Evolutionary conservation across 106 monocot genomes (phyloP).

Genomic region (Amphibolis antarctica): DNA sequence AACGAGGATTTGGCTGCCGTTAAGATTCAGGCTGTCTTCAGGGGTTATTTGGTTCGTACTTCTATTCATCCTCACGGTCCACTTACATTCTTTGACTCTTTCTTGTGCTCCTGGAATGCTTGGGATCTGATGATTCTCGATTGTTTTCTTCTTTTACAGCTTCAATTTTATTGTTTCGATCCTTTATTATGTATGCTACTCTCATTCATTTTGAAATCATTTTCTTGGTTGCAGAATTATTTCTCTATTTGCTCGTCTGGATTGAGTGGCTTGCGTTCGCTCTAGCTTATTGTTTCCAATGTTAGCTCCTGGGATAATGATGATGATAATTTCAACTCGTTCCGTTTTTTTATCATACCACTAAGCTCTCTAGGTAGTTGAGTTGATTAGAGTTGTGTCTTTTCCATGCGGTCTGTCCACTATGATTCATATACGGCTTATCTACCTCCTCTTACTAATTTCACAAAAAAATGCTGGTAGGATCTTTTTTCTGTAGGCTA

Average conservation of each 20-base stretch:
- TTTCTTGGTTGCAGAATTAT: not conserved
- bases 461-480: no score
- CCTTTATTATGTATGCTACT: not conserved
- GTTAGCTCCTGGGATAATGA: not conserved
- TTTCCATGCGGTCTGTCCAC: no score
- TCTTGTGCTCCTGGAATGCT: not conserved
- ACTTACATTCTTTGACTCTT: not conserved
- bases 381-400: no score
- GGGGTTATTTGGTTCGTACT: constrained; percentile 66
- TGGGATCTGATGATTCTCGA: not conserved
- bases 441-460: no score
- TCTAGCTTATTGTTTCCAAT: not conserved
- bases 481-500: no score
- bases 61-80: not conserved
- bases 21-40: constrained; percentile 75
- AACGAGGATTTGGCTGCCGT: constrained; percentile 46
- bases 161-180: not conserved
- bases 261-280: not conserved
- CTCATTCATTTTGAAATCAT: not conserved
- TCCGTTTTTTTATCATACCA: not conserved
- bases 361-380: no score
- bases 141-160: not conserved
- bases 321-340: not conserved
- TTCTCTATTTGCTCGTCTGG: not conserved
- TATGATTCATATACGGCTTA: no score